These are phyloP conservation scores for Calendula officinalis DNA, from an alignment of 129 eudicot species.

Conservation along the genomic window DNA sequence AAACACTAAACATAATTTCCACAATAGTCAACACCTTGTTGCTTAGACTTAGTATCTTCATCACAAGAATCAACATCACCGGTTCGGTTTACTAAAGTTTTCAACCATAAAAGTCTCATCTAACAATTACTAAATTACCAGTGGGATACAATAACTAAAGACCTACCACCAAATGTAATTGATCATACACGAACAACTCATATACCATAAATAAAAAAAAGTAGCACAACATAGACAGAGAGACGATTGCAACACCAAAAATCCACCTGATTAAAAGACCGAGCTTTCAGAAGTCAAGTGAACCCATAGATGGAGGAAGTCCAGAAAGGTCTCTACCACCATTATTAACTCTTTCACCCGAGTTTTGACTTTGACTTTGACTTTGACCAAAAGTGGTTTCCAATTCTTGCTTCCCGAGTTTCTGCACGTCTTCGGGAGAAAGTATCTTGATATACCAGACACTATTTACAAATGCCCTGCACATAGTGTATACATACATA, in stretches of 20 bases:
- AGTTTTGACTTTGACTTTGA: constrained; percentile 23
- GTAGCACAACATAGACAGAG: constrained; percentile 6
- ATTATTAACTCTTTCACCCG: constrained; percentile 54
- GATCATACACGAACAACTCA: constrained; percentile 15
- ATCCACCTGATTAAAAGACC: neutral
- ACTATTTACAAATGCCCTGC: constrained; percentile 94
- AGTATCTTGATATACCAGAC: constrained; percentile 99
- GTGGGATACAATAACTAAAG: constrained; percentile 9
- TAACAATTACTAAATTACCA: constrained; percentile 33
- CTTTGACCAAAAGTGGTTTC: constrained; percentile 29
- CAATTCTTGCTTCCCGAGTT: constrained; percentile 74
- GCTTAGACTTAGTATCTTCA: neutral
- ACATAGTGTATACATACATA: neutral
- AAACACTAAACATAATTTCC: constrained; percentile 6
- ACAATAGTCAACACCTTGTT: constrained; percentile 11
- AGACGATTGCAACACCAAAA: constrained; percentile 1
- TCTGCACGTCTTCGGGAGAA: constrained; percentile 82
- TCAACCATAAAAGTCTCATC: constrained; percentile 19
- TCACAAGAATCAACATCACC: constrained; percentile 9
- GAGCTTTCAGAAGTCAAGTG: constrained; percentile 49
- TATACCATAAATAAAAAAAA: neutral
- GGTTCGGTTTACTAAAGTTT: constrained; percentile 27
- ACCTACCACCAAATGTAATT: constrained; percentile 23
- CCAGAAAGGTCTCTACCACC: constrained; percentile 54
- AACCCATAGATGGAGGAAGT: constrained; percentile 65